Conservation (phyloP, 257 asterid species). For the Henckelia pumila region DNA sequence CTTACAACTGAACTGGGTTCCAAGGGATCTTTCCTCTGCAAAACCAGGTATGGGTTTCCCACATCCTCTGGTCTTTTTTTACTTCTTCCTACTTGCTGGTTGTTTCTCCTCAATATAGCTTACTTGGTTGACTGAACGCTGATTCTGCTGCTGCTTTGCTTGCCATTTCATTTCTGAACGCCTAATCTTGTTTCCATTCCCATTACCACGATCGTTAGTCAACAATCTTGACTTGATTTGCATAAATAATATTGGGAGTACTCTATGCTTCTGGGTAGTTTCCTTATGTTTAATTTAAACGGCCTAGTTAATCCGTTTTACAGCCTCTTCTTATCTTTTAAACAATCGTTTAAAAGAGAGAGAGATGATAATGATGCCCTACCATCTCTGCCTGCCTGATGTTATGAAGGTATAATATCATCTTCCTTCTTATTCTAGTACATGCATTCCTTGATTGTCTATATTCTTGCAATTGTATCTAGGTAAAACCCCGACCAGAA, state of each 20-base stretch:
- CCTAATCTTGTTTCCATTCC: conserved; percentile 4
- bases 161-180: background rate
- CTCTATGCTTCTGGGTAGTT: background rate
- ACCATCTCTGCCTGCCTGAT: conserved; percentile 16
- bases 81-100: background rate
- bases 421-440: background rate
- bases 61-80: conserved; percentile 5
- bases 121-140: background rate
- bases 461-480: conserved; percentile 11
- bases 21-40: conserved; percentile 18
- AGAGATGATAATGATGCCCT: background rate
- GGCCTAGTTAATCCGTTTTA: background rate
- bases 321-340: background rate
- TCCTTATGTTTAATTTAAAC: background rate
- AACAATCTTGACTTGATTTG: conserved; percentile 7
- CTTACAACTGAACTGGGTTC: background rate
- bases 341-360: too few species aligned
- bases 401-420: background rate
- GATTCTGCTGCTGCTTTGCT: conserved; percentile 8
- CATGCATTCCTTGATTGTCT: conserved; percentile 8
- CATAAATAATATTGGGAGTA: background rate
- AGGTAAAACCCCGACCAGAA: background rate
- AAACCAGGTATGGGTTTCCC: conserved; percentile 19
- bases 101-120: background rate
- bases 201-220: conserved; percentile 11